Evolutionary conservation across 2,329 filamentous ascomycete species (phyloP), one percentile per base, ranked within the genome.

Genomic region (Tolypocladium capitatum): DNA sequence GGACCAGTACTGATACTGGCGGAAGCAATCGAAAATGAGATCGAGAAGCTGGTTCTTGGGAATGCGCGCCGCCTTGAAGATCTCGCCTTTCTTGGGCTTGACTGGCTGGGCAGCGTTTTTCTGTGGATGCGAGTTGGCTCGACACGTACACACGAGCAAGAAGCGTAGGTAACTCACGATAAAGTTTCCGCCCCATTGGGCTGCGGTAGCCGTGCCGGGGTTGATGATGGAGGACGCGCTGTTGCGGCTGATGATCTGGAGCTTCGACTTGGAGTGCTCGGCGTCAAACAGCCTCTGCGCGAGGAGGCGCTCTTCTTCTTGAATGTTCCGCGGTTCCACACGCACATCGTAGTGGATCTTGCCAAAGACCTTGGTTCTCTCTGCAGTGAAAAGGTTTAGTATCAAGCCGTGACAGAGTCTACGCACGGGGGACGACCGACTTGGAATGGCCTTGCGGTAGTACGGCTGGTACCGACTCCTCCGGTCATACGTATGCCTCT

Each of bases 1-100:
- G n/a, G 85, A 82, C 90, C 91, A 98, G 67, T 92, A 97, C 57
- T 83, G 81, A 73, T 85, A 94, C 58, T 84, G 73, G 48, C 83
- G 79, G 79, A 96, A 98, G 61, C 83, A 84, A 44, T 76, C 70
- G 71, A 91, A 89, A 51, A 98, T 81, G 53, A 80, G 76, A 68
- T 96, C 90, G 67, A 94, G 70, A 52, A 98, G 80, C 59, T 92
- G 84, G 72, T 88, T 84, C 65, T 90, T 82, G 41, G 88, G 83
- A 68, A 97, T 90, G 68, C 92, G 90, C 32, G 87, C 85, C 28
- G 86, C 84, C 71, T 97, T 96, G 64, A 68, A 58, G 67, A 87
- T 83, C 57, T 86, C 83, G 63, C 77, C 70, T 67, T 78, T 81
- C 65, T 83, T 74, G 51, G 74, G 68, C 63, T 80, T 78, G 57